Percentiles rank a stretch among this genome's conserved stretches.
These are phyloP conservation scores for Nakaseomyces kungkrabaensis DNA, from an alignment of 1,139 yeast genomes.

Conservation along the genomic window DNA sequence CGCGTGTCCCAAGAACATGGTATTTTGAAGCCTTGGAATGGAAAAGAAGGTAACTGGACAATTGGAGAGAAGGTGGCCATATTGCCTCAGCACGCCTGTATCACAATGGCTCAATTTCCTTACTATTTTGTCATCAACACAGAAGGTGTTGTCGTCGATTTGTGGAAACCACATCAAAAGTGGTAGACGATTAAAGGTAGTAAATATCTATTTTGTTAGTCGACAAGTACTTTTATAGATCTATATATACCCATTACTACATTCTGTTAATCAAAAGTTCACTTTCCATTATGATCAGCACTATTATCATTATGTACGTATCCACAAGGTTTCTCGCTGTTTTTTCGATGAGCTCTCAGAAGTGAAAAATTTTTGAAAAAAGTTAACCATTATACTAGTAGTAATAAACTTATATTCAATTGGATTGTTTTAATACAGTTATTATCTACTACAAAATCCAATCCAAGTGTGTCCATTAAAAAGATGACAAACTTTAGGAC, in stretches of 20 bases:
- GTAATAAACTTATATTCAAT: no score
- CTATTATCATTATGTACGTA: no score
- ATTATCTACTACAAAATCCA: no score
- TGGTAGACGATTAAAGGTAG: constrained; percentile 21
- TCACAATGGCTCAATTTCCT: constrained; percentile 55
- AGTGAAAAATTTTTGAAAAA: not conserved
- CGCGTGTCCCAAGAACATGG: constrained; percentile 61
- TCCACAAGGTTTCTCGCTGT: no score
- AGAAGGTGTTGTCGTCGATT: constrained; percentile 43
- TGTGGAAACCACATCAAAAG: constrained; percentile 69
- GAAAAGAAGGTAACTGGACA: constrained; percentile 29
- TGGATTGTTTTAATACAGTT: no score
- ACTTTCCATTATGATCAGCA: no score
- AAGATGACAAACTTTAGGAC: not conserved
- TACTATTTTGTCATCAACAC: constrained; percentile 49
- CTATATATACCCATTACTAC: no score
- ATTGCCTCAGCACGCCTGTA: constrained; percentile 68
- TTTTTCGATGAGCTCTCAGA: not conserved
- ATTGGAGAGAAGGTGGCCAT: constrained; percentile 47
- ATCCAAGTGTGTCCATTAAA: not conserved
- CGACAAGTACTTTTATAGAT: not conserved
- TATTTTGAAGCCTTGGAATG: constrained; percentile 31
- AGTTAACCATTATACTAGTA: not conserved
- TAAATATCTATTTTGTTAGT: not conserved
- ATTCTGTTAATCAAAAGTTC: no score